These are phyloP conservation scores for Solioccasus polychromus DNA, from an alignment of 768 basidiomycete species.

Conservation along the genomic window DNA sequence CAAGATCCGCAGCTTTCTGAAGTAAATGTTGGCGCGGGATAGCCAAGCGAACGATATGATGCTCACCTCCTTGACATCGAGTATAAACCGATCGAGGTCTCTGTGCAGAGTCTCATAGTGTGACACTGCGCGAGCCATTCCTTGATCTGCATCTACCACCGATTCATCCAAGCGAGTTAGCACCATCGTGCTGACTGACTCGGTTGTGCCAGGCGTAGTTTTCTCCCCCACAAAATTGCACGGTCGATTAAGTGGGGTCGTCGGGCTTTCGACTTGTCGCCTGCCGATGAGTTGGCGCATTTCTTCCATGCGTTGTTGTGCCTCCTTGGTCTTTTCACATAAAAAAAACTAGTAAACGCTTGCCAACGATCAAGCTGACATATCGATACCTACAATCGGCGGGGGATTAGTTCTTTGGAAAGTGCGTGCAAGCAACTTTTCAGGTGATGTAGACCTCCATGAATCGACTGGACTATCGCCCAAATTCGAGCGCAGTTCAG, in stretches of 20 bases:
- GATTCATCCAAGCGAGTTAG: constrained; percentile 45
- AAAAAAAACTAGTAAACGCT: constrained; percentile 5
- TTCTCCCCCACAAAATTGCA: constrained; percentile 33
- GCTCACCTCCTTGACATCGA: constrained; percentile 59
- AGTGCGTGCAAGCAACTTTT: constrained; percentile 45
- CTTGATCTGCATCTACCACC: constrained; percentile 54
- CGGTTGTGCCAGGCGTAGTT: constrained; percentile 11
- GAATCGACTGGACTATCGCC: constrained; percentile 30
- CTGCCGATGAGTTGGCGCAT: constrained; percentile 73
- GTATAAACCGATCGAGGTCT: constrained; percentile 47
- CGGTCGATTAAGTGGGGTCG: constrained; percentile 46
- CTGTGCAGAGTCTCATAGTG: constrained; percentile 54
- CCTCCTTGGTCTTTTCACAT: constrained; percentile 68
- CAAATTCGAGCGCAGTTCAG: constrained; percentile 33
- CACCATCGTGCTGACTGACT: constrained; percentile 12
- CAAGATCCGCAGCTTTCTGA: constrained; percentile 63
- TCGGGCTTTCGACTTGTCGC: constrained; percentile 47
- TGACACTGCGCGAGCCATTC: constrained; percentile 48
- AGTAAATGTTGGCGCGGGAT: neutral
- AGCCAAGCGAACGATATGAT: neutral
- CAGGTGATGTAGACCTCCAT: constrained; percentile 55
- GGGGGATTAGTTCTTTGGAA: constrained; percentile 41
- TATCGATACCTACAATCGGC: constrained; percentile 39
- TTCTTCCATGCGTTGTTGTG: constrained; percentile 77
- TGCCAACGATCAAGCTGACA: constrained; percentile 1